Base-by-base conservation (phyloP, 106 monocot species). In the Platanthera zijinensis region DNA sequence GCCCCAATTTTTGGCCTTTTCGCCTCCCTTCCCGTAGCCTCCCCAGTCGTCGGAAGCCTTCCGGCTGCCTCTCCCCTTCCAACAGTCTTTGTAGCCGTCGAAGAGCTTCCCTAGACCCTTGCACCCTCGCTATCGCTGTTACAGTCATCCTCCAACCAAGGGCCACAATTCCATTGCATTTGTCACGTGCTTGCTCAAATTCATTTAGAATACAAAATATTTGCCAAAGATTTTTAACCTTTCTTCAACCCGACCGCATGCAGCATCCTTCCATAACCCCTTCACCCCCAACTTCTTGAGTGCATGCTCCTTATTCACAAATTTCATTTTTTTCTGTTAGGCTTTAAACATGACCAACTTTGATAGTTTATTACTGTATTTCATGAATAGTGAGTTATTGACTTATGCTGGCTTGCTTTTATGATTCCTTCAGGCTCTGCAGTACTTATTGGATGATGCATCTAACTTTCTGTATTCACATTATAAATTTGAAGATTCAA, bases 371-470 rank as follows among this genome's bases (percentile, higher is more conserved):
- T 66, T 66, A 2, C 11, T 18, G 32, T 48, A n/a, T 70, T 48
- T 70, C 5, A 15, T 70, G 70, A 47, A 48, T 30, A 47, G 45
- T 1, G 48, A 30, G 11, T 67, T 30, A 39, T 22, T 2, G 30
- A 0, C 48, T 2, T 28, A 66, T 66, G 22, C 30, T 48, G 45
- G 47, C 6, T 70, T 70, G 15, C 70, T 70, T 47, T 69, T 39
- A 32, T 69, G 68, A 69, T 69, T 28, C 46, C 59, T 83, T 80
- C 89, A 93, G 90, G 90, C 92, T n/a, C 70, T 96, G 72, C 87
- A 93, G 46, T 90, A 85, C 78, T 80, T 96, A 71, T 72, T 90
- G 79, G 96, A 96, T 84, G 96, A 96, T 75, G 90, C 93, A 8
- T 89, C 87, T 63, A 90, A 90, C 67, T 96, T 93, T 84, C 57